Percentiles rank a stretch among this genome's conserved stretches.
phyloP scores from a whole-genome alignment of 257 asterid genomes.

The Solanum tarapatanum region DNA sequence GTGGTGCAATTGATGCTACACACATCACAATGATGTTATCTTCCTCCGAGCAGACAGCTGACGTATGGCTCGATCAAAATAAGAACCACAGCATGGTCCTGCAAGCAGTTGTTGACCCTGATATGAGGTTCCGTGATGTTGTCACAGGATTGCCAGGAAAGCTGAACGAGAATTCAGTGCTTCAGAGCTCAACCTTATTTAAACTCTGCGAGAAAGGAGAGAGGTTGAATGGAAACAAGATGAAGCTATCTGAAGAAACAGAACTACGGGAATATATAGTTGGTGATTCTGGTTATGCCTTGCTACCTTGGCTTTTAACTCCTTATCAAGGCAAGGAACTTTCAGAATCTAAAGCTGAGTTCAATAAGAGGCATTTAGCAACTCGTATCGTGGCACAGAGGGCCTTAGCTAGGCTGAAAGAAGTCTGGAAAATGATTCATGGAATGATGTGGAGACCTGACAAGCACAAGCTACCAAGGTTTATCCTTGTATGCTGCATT shows the following conservation, averaged over 20 bases:
- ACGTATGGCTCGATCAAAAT: constrained; percentile 45
- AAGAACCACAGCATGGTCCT: constrained; percentile 70
- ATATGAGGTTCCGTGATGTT: constrained; percentile 53
- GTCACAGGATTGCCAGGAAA: constrained; percentile 85
- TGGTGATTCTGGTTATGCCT: constrained; percentile 59
- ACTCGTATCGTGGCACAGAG: constrained; percentile 40
- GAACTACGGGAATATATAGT: constrained; percentile 52
- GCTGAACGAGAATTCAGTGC: constrained; percentile 42
- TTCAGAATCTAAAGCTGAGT: constrained; percentile 24
- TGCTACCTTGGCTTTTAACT: constrained; percentile 75
- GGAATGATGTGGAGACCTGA: constrained; percentile 91
- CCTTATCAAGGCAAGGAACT: constrained; percentile 51
- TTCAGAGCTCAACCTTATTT: constrained; percentile 46
- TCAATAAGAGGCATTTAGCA: constrained; percentile 38
- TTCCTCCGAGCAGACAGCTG: constrained; percentile 49
- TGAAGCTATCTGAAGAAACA: constrained; percentile 13
- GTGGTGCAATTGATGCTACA: constrained; percentile 71
- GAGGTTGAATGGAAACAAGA: constrained; percentile 32
- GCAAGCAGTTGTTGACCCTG: constrained; percentile 62
- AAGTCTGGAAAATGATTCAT: constrained; percentile 63
- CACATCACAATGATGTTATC: constrained; percentile 61
- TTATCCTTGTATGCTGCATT: constrained; percentile 73
- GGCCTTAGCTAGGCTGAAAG: constrained; percentile 63
- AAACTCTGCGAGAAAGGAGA: constrained; percentile 43
- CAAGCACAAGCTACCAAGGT: constrained; percentile 76